Percentiles rank a stretch among this genome's conserved stretches.
Conservation (phyloP, 306 rosid species). For the Cucumis melo region DNA sequence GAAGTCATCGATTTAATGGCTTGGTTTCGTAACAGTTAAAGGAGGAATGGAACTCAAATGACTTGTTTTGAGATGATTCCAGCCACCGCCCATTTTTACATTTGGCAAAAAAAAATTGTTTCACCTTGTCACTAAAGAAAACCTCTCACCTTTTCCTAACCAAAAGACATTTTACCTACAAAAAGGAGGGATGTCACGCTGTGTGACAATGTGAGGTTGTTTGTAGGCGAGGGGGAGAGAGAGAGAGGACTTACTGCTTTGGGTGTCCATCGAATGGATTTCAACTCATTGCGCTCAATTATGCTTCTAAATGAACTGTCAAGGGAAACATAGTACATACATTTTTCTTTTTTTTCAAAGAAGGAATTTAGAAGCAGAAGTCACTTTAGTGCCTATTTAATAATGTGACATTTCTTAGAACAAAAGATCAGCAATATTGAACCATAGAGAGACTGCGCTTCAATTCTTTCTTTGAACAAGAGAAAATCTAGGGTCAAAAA, state of each 20-base stretch:
- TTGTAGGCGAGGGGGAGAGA: not conserved
- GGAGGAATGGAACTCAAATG: not conserved
- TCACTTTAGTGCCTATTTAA: not conserved
- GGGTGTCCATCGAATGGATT: constrained; percentile 78
- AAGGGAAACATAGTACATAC: constrained; percentile 32
- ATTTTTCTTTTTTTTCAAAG: not conserved
- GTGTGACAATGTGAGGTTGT: not conserved
- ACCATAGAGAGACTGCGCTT: not conserved
- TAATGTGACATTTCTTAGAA: not conserved
- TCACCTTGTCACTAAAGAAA: not conserved
- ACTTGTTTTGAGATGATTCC: not conserved
- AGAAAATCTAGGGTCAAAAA: not conserved
- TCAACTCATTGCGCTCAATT: constrained; percentile 71
- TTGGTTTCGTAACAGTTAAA: not conserved
- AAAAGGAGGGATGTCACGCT: not conserved
- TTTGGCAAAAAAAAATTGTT: not conserved
- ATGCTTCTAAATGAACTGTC: constrained; percentile 45
- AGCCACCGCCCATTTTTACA: not conserved
- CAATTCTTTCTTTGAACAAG: no score
- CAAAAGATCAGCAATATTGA: not conserved
- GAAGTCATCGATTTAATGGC: not conserved
- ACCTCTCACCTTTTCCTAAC: not conserved
- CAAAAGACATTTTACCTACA: not conserved
- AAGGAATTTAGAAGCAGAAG: not conserved
- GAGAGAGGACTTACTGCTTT: constrained; percentile 42